phyloP scores from a whole-genome alignment of 1,284 basidiomycete species.

The Neolentinus lepideus region DNA sequence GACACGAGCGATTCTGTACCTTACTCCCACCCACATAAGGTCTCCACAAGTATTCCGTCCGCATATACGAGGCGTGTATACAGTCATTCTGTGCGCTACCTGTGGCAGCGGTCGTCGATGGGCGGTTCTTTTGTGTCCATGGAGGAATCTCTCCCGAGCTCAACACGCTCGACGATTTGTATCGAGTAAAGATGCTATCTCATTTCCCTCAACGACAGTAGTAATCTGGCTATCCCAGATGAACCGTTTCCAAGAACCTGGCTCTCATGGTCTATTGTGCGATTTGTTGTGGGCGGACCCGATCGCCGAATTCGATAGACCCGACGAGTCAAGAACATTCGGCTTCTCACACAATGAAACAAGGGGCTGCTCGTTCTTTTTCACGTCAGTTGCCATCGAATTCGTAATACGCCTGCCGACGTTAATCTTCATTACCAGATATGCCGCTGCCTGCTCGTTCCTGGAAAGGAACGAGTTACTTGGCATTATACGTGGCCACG shows the following conservation, averaged over 20 bases:
- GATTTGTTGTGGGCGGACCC: constrained; percentile 95
- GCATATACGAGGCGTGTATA: constrained; percentile 87
- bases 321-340: constrained; percentile 29
- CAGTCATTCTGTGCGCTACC: constrained; percentile 91
- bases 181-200: constrained; percentile 41
- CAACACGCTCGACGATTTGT: constrained; percentile 75
- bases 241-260: constrained; percentile 92
- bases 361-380: constrained; percentile 93
- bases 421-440: constrained; percentile 38
- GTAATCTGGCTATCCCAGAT: constrained; percentile 38
- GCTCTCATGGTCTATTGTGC: constrained; percentile 88
- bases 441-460: constrained; percentile 91
- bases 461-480: constrained; percentile 88
- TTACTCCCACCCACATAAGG: constrained; percentile 35
- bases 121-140: constrained; percentile 97
- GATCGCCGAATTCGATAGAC: constrained; percentile 63
- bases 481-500: constrained; percentile 94
- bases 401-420: neutral
- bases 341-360: constrained; percentile 86
- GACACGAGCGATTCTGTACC: neutral
- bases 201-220: constrained; percentile 2
- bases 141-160: constrained; percentile 93
- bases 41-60: constrained; percentile 87
- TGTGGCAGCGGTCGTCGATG: constrained; percentile 89
- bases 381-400: constrained; percentile 55